phyloP scores from a whole-genome alignment of 352 stramenopile species.

The Pythium brachiatum region DNA sequence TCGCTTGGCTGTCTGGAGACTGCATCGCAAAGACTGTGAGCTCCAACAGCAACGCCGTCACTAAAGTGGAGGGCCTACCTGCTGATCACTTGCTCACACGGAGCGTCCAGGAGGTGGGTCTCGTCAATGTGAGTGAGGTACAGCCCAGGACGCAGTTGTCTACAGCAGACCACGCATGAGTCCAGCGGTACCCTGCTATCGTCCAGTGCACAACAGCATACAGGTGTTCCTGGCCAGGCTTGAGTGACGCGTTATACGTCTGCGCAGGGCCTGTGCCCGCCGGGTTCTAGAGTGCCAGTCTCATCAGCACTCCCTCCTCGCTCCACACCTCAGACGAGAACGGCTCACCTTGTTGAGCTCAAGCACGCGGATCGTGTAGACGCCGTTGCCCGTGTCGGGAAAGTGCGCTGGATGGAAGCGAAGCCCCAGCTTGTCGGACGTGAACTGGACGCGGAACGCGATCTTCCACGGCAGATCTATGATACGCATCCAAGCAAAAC shows the following conservation, averaged over 20 bases:
- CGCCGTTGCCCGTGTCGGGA: constrained; percentile 79
- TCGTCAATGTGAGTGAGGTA: constrained; percentile 85
- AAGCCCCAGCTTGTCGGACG: constrained; percentile 73
- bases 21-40: constrained; percentile 6
- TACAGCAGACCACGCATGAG: neutral
- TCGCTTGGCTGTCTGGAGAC: constrained; percentile 51
- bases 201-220: constrained; percentile 11
- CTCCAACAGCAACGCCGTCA: neutral
- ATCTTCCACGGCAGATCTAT: constrained; percentile 79
- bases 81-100: constrained; percentile 67
- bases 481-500: neutral
- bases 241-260: constrained; percentile 65
- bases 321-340: too few species aligned
- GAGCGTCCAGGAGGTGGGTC: constrained; percentile 50
- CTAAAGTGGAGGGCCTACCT: constrained; percentile 28
- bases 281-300: constrained; percentile 35
- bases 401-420: constrained; percentile 78
- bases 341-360: constrained; percentile 59
- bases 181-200: neutral
- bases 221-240: constrained; percentile 59
- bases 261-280: constrained; percentile 56
- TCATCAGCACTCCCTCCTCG: too few species aligned
- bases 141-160: constrained; percentile 57
- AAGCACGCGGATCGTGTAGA: constrained; percentile 78
- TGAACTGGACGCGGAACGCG: constrained; percentile 80